Base-by-base conservation (phyloP, 179 eudicot genomes). In the Corrigiola litoralis region DNA sequence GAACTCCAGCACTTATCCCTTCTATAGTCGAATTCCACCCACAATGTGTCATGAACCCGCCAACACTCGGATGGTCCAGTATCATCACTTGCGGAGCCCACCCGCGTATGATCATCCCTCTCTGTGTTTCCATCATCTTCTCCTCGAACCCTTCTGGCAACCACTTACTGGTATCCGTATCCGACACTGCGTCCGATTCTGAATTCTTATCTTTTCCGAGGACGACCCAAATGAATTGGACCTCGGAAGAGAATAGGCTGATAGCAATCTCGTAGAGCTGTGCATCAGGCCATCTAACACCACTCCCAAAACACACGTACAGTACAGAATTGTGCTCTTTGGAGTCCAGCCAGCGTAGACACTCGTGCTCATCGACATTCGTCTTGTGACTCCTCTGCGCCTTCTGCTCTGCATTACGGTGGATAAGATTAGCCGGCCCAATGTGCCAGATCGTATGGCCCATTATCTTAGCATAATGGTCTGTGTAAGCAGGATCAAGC, bases 71-170 rank as follows among this genome's bases (percentile, higher is more conserved):
- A 27, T 61, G 66, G 42, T 45, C 53, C 42, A 61, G 25, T n/a
- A 61, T 61, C 66, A 61, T 44, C 37, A 32, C 27, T 29, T 61
- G 66, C 4, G 54, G 66, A 28, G 66, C 66, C 66, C 66, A 61
- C 17, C 66, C 66, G 21, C 54, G 23, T 6, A 61, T 61, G 8
- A 61, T 17, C 54, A 61, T 46, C 54, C 66, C 66, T 17, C 29
- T 29, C 1, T 54, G 53, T 3, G 66, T 29, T 14, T 44, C 40
- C 54, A 17, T 45, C 3, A 61, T 20, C 52, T 0, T 29, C 33
- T 46, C 53, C 52, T 61, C 66, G 12, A 61, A 61, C 66, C 66
- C 66, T 28, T 4, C 41, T 20, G 66, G 66, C 42, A 61, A 18
- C 66, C 66, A 61, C 8, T 27, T n/a, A n/a, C n/a, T 61, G 2